Conservation (phyloP, 2,329 filamentous ascomycete species). For the Graphilbum ipis-grandicollis region DNA sequence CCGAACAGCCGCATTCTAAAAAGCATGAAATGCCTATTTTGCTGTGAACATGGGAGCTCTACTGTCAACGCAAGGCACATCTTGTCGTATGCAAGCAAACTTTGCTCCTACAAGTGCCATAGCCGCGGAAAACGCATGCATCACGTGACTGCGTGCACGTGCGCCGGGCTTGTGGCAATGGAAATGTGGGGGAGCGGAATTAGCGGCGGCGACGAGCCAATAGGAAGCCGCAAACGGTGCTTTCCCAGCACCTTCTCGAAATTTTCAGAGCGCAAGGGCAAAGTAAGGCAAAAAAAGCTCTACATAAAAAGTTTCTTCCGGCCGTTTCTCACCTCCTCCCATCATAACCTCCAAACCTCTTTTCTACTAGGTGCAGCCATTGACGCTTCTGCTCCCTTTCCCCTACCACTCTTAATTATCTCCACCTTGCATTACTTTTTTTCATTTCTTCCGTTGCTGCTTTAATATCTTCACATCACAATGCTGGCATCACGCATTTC, state of each 20-base stretch:
- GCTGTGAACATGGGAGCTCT: too few species aligned
- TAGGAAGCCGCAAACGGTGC: constrained; percentile 1
- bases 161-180: constrained; percentile 6
- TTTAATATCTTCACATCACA: constrained; percentile 20
- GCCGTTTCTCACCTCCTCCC: constrained; percentile 1
- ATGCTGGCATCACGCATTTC: constrained; percentile 59
- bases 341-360: not conserved
- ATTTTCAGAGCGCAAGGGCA: constrained; percentile 6
- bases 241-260: constrained; percentile 9
- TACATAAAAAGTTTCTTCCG: constrained; percentile 8
- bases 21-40: too few species aligned
- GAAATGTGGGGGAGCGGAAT: not conserved
- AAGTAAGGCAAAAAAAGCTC: constrained; percentile 6
- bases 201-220: constrained; percentile 5
- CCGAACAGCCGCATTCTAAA: too few species aligned
- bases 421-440: constrained; percentile 6
- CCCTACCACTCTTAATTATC: too few species aligned
- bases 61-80: too few species aligned
- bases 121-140: too few species aligned
- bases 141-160: constrained; percentile 2
- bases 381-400: too few species aligned
- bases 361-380: too few species aligned
- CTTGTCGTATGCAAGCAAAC: too few species aligned
- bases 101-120: too few species aligned
- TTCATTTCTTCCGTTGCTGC: constrained; percentile 8